Evolutionary conservation across 768 basidiomycete species (phyloP).

Genomic region (Hygrophorus pudorinus): DNA sequence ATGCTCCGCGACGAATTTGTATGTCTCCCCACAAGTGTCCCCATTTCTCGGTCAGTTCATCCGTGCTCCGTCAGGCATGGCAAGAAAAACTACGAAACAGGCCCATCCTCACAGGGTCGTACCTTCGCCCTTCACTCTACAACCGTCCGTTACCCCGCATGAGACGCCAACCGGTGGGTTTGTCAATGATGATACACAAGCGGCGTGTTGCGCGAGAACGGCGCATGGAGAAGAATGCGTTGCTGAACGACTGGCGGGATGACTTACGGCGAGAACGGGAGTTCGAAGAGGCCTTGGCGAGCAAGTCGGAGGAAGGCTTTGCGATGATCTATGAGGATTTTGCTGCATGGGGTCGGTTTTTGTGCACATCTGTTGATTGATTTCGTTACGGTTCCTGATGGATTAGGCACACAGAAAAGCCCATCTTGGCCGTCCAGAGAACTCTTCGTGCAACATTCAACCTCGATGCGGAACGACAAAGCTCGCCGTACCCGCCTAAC

Average conservation of each 20-base stretch:
- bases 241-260: slow-evolving; percentile 20
- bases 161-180: slow-evolving; percentile 65
- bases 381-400: background rate
- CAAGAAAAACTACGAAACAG: slow-evolving; percentile 41
- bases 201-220: slow-evolving; percentile 28
- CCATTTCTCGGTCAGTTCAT: background rate
- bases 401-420: background rate
- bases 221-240: slow-evolving; percentile 28
- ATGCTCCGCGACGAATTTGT: slow-evolving; percentile 46
- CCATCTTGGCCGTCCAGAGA: background rate
- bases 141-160: slow-evolving; percentile 72
- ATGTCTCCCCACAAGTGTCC: slow-evolving; percentile 12
- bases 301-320: slow-evolving; percentile 12
- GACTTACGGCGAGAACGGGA: slow-evolving; percentile 25
- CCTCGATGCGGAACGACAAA: slow-evolving; percentile 32
- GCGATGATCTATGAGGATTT: slow-evolving; percentile 8
- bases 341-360: slow-evolving; percentile 32
- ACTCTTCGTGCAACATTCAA: slow-evolving; percentile 1
- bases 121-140: slow-evolving; percentile 49
- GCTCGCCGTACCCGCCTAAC: slow-evolving; percentile 33
- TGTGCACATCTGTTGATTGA: background rate
- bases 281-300: slow-evolving; percentile 24
- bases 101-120: slow-evolving; percentile 63
- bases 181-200: slow-evolving; percentile 58
- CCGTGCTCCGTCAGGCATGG: slow-evolving; percentile 36